A percentile compares a stretch with the other conserved stretches of the same genome.
These are phyloP conservation scores for Trebouxiophyceae sp. DNA, from an alignment of 163 green algal species.

Conservation along the genomic window DNA sequence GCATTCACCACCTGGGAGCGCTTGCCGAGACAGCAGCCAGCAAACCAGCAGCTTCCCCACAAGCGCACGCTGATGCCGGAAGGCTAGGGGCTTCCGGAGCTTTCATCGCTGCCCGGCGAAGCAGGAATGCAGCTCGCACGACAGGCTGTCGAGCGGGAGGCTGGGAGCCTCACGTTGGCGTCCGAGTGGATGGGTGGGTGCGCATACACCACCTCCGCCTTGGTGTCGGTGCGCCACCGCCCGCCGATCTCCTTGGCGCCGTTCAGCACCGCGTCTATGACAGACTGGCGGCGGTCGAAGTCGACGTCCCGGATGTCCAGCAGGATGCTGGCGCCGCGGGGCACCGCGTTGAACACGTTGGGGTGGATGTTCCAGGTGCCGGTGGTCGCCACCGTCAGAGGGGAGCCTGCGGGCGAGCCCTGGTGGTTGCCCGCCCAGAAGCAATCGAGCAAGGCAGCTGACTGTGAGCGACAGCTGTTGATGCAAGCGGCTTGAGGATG, in stretches of 20 bases:
- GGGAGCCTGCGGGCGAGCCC: constrained; percentile 12
- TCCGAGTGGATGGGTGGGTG: constrained; percentile 73
- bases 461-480: too few species aligned
- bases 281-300: constrained; percentile 50
- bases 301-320: constrained; percentile 85
- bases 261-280: constrained; percentile 40
- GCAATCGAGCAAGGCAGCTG: too few species aligned
- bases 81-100: too few species aligned
- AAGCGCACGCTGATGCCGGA: too few species aligned
- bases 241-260: constrained; percentile 52
- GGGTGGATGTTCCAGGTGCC: constrained; percentile 67
- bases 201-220: constrained; percentile 54
- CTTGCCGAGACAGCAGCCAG: too few species aligned
- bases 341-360: constrained; percentile 69
- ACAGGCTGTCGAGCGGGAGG: too few species aligned
- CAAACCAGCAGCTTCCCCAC: too few species aligned
- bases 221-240: constrained; percentile 38
- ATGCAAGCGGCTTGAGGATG: too few species aligned
- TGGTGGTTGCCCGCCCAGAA: too few species aligned
- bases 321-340: constrained; percentile 7
- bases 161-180: constrained; percentile 39
- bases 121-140: too few species aligned
- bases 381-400: constrained; percentile 27
- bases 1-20: too few species aligned
- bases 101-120: too few species aligned